phyloP scores from a whole-genome alignment of 805 yeast species.

The Maudiozyma bulderi region DNA sequence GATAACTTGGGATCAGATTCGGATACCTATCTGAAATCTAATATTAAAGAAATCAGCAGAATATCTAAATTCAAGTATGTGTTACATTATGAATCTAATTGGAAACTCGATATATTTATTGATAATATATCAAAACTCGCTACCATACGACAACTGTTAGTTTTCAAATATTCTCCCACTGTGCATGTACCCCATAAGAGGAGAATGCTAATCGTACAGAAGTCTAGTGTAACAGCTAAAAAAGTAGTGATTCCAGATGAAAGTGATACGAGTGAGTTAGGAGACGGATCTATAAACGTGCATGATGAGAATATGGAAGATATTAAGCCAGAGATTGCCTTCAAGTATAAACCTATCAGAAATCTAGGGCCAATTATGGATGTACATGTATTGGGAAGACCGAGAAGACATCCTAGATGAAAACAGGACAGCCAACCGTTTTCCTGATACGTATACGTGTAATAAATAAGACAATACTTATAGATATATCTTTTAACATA shows the following conservation, averaged over 20 bases:
- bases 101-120: constrained; percentile 26
- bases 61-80: constrained; percentile 19
- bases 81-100: constrained; percentile 19
- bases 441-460: not conserved
- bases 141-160: constrained; percentile 18
- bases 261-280: not conserved
- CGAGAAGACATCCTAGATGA: constrained; percentile 16
- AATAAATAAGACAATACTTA: not conserved
- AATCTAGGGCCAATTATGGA: constrained; percentile 23
- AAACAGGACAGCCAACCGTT: not conserved
- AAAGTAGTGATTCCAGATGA: constrained; percentile 9
- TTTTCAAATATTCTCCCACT: constrained; percentile 7
- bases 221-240: not conserved
- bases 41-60: constrained; percentile 19
- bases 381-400: constrained; percentile 25
- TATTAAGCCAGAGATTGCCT: constrained; percentile 17
- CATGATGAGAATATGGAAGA: not conserved
- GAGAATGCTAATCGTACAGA: constrained; percentile 4
- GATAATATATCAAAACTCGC: constrained; percentile 17
- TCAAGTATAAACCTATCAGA: constrained; percentile 15
- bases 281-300: not conserved
- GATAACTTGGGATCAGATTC: not conserved
- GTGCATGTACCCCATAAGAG: not conserved
- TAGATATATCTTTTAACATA: not conserved
- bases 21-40: constrained; percentile 5